Evolutionary conservation across 1,139 yeast species (phyloP).

Genomic region (Suhomyces maxii): DNA sequence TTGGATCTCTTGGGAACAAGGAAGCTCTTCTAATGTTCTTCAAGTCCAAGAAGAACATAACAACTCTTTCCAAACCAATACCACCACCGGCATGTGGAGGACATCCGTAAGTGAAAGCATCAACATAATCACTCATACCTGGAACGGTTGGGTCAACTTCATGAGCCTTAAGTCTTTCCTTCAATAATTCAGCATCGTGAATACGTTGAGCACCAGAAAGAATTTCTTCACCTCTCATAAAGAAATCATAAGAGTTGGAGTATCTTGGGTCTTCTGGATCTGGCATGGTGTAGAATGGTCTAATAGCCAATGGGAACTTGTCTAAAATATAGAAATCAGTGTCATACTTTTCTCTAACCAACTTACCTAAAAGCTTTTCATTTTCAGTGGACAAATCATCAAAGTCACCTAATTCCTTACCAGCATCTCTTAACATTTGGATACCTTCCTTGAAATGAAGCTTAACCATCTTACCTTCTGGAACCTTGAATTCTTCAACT

Average conservation of each 20-base stretch:
- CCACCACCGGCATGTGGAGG: conserved; percentile 99
- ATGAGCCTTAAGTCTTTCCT: conserved; percentile 77
- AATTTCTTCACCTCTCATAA: conserved; percentile 99
- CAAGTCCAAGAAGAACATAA: conserved; percentile 95
- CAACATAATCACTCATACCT: conserved; percentile 87
- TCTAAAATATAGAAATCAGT: conserved; percentile 97
- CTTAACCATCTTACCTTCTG: conserved; percentile 88
- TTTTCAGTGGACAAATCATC: conserved; percentile 94
- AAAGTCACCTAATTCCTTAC: conserved; percentile 77
- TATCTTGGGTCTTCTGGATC: conserved; percentile 88
- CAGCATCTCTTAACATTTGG: conserved; percentile 76
- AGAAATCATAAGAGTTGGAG: conserved; percentile 96
- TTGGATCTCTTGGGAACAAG: conserved; percentile 98
- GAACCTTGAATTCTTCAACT: conserved; percentile 94
- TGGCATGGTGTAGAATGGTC: conserved; percentile 99
- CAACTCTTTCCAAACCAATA: conserved; percentile 97
- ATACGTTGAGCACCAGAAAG: conserved; percentile 99
- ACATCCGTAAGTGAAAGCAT: conserved; percentile 92
- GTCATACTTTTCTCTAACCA: conserved; percentile 90
- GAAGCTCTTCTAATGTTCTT: conserved; percentile 97
- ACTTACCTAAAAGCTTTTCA: conserved; percentile 87
- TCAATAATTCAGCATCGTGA: conserved; percentile 84
- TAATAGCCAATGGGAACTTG: conserved; percentile 92
- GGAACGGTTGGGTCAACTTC: conserved; percentile 79
- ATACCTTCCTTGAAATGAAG: conserved; percentile 91